These are phyloP conservation scores for Colletotrichum magnum DNA, from an alignment of 2,329 filamentous ascomycete species.

Conservation along the genomic window DNA sequence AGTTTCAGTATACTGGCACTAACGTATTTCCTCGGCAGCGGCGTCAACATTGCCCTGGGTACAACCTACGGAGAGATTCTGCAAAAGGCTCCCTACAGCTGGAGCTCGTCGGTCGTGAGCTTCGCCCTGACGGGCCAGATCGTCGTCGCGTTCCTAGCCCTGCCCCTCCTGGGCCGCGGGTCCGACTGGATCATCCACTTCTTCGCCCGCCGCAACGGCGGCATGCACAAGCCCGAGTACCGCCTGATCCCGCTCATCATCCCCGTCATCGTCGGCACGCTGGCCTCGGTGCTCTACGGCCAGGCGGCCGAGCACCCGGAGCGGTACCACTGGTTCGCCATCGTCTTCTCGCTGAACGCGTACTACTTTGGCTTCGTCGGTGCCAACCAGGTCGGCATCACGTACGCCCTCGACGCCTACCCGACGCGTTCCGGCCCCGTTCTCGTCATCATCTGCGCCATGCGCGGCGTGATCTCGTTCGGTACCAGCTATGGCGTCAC, in stretches of 20 bases:
- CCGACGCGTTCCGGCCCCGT: constrained; percentile 57
- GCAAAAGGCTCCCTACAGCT: constrained; percentile 53
- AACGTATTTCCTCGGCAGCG: constrained; percentile 51
- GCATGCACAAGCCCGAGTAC: constrained; percentile 58
- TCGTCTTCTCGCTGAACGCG: constrained; percentile 46
- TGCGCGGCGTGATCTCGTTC: constrained; percentile 61
- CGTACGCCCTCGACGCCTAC: constrained; percentile 60
- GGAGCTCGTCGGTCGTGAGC: constrained; percentile 50
- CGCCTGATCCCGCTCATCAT: constrained; percentile 53
- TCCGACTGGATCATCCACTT: constrained; percentile 54
- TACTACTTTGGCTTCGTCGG: constrained; percentile 56
- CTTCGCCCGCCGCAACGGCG: constrained; percentile 52
- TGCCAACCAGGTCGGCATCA: constrained; percentile 60
- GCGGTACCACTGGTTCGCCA: constrained; percentile 52
- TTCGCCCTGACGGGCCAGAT: constrained; percentile 59
- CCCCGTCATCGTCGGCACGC: constrained; percentile 54
- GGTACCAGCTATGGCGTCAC: constrained; percentile 49
- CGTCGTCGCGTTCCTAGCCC: constrained; percentile 52
- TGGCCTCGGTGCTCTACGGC: constrained; percentile 56
- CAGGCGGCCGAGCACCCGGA: constrained; percentile 51
- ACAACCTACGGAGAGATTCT: constrained; percentile 57
- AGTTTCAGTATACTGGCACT: constrained; percentile 30
- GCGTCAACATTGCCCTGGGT: constrained; percentile 58
- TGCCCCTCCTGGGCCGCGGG: constrained; percentile 55
- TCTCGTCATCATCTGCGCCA: constrained; percentile 61